Percentiles rank a stretch among this genome's conserved stretches.
Conservation (phyloP, 225 moss, liverwort and hornwort genomes). For the Pseudisothecium myosuroides region DNA sequence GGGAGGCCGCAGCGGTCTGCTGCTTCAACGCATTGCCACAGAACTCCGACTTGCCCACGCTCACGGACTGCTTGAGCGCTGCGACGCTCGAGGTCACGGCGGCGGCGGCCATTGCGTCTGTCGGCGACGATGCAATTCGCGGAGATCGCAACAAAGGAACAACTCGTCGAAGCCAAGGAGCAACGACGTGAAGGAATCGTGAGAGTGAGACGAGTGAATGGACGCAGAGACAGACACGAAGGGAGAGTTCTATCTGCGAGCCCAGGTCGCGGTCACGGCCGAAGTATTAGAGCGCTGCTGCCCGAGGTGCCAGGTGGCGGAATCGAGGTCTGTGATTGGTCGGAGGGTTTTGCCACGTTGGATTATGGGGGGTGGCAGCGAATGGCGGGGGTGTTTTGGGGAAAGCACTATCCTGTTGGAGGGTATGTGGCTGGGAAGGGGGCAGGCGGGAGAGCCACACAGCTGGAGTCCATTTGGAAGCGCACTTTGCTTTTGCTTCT, state of each 20-base stretch:
- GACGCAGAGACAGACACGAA: not conserved
- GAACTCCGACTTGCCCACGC: conserved; percentile 27
- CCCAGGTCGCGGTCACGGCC: not conserved
- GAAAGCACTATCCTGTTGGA: not conserved
- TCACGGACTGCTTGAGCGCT: conserved; percentile 13
- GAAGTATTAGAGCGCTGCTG: not conserved
- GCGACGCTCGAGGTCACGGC: conserved; percentile 15
- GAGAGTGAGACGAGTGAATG: not conserved
- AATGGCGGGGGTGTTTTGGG: not conserved
- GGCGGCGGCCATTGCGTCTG: conserved; percentile 18
- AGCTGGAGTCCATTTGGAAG: not conserved
- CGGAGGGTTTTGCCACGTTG: not conserved
- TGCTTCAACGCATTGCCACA: conserved; percentile 17
- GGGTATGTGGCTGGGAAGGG: conserved; percentile 7
- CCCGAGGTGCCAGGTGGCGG: not conserved
- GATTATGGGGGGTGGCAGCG: rapidly evolving
- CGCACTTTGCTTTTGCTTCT: not conserved
- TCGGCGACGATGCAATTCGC: not conserved
- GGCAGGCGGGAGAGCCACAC: not conserved
- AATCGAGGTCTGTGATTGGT: not conserved
- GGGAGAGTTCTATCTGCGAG: not conserved
- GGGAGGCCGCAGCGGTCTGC: not conserved
- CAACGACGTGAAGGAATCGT: not conserved
- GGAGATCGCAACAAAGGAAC: not conserved
- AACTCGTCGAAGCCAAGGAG: not conserved